Conservation (phyloP, 2,329 filamentous ascomycete genomes). For the Botryotinia narcissicola region DNA sequence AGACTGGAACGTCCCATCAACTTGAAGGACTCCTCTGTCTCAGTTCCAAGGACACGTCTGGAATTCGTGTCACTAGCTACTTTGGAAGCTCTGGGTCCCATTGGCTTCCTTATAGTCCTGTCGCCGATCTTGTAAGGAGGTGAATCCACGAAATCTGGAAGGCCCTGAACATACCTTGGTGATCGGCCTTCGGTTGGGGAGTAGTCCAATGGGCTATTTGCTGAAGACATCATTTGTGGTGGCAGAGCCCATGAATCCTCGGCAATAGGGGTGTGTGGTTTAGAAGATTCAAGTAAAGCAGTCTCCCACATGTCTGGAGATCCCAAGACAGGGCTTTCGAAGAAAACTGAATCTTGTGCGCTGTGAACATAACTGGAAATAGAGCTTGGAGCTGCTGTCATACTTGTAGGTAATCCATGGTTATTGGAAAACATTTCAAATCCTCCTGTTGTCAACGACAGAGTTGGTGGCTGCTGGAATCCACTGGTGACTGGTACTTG, state of each 20-base stretch:
- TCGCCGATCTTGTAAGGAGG: conserved; percentile 35
- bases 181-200: conserved; percentile 35
- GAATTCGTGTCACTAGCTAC: conserved; percentile 32
- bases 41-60: conserved; percentile 28
- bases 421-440: conserved; percentile 30
- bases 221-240: conserved; percentile 30
- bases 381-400: conserved; percentile 25
- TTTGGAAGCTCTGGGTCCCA: conserved; percentile 37
- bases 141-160: conserved; percentile 33
- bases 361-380: conserved; percentile 27
- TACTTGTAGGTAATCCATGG: conserved; percentile 25
- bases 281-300: conserved; percentile 33
- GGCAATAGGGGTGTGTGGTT: conserved; percentile 30
- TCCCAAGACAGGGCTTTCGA: conserved; percentile 25
- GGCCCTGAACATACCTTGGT: conserved; percentile 37
- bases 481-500: conserved; percentile 30
- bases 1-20: conserved; percentile 34
- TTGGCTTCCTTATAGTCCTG: conserved; percentile 34
- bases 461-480: conserved; percentile 23
- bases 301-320: conserved; percentile 34
- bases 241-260: conserved; percentile 32
- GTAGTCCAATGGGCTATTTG: conserved; percentile 35
- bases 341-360: conserved; percentile 30
- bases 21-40: conserved; percentile 36
- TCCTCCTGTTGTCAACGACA: conserved; percentile 29